Percentiles rank a stretch among this genome's conserved stretches.
Conservation (phyloP, 768 basidiomycete species). For the Macrolepiota albuminosa region DNA sequence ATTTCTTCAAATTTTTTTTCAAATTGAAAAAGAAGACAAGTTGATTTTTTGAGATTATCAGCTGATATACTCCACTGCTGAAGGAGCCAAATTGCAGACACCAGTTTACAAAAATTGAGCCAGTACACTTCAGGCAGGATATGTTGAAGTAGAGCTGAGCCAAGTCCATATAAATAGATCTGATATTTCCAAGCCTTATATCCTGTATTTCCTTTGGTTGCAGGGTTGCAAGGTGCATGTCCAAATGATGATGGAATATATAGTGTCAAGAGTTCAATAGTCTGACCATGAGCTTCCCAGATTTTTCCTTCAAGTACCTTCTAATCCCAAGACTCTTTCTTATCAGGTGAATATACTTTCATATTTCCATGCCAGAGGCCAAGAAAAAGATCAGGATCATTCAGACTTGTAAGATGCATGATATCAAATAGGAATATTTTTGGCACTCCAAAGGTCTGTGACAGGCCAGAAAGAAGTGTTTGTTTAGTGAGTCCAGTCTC, state of each 20-base stretch:
- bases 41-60: slow-evolving; percentile 5
- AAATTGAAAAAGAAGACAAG: background rate
- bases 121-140: slow-evolving; percentile 23
- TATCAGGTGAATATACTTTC: background rate
- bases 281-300: background rate
- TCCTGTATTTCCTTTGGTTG: background rate
- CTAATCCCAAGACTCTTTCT: too few species aligned
- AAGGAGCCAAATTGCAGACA: slow-evolving; percentile 19
- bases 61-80: slow-evolving; percentile 16
- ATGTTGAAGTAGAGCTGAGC: slow-evolving; percentile 19
- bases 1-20: slow-evolving; percentile 2
- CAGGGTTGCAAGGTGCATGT: background rate
- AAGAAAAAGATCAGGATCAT: background rate
- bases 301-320: background rate
- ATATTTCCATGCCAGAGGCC: background rate
- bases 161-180: background rate
- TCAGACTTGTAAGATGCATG: background rate
- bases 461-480: background rate
- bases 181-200: background rate
- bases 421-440: background rate
- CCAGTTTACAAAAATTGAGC: slow-evolving; percentile 25
- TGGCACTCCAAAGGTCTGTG: background rate
- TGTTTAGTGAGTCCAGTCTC: background rate
- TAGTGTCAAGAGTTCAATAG: background rate
- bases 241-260: background rate